These are phyloP conservation scores for Phaeomoniella chlamydospora DNA, from an alignment of 2,329 filamentous ascomycete species.

Conservation along the genomic window DNA sequence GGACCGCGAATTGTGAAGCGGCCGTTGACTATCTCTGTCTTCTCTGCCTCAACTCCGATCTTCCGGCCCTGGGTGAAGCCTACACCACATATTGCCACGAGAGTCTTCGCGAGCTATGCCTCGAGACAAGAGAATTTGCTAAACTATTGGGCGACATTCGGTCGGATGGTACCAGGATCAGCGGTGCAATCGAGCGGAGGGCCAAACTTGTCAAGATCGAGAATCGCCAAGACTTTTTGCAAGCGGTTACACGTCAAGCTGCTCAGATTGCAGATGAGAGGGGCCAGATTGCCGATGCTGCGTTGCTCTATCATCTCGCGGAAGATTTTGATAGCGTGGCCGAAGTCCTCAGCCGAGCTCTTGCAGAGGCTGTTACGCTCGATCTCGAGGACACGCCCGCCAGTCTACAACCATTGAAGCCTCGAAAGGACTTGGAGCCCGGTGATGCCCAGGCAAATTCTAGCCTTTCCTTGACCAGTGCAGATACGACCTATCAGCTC, in stretches of 20 bases:
- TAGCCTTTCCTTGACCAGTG: slow-evolving; percentile 42
- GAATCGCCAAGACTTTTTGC: slow-evolving; percentile 72
- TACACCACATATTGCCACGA: slow-evolving; percentile 80
- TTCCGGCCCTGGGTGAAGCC: slow-evolving; percentile 57
- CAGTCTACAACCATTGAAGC: slow-evolving; percentile 66
- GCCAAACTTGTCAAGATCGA: slow-evolving; percentile 66
- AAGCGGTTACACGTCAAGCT: slow-evolving; percentile 82
- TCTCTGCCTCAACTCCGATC: slow-evolving; percentile 81
- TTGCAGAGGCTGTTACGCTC: slow-evolving; percentile 77
- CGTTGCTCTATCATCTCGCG: slow-evolving; percentile 85
- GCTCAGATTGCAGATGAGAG: slow-evolving; percentile 89
- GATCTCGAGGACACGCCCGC: slow-evolving; percentile 73
- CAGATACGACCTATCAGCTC: slow-evolving; percentile 48
- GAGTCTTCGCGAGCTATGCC: slow-evolving; percentile 78
- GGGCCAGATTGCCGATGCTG: slow-evolving; percentile 73
- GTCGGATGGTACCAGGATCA: slow-evolving; percentile 70
- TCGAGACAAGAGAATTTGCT: slow-evolving; percentile 95
- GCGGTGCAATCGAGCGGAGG: slow-evolving; percentile 76
- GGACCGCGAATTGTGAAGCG: slow-evolving; percentile 72
- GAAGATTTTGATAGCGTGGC: slow-evolving; percentile 95
- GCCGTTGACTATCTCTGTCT: slow-evolving; percentile 87
- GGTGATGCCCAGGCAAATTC: slow-evolving; percentile 19
- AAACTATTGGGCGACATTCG: slow-evolving; percentile 84
- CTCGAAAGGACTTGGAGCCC: slow-evolving; percentile 33
- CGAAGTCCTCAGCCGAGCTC: slow-evolving; percentile 70